Percentiles rank a stretch among this genome's conserved stretches.
Conservation (phyloP, 352 stramenopile species). For the Pythium brachiatum region DNA sequence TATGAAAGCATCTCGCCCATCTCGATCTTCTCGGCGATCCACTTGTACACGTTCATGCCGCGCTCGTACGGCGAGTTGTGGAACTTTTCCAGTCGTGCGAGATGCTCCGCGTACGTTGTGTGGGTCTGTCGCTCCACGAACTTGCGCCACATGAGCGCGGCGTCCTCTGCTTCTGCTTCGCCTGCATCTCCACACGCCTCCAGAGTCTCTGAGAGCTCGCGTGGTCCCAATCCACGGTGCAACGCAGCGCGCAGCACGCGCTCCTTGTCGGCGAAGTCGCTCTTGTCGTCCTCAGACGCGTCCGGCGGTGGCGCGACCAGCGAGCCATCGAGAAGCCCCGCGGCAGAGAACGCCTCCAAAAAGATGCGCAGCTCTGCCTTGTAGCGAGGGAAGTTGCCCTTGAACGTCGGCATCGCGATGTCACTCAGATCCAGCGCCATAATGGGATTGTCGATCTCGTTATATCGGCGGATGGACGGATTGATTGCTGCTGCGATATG, state of each 20-base stretch:
- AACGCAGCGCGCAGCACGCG: conserved; percentile 16
- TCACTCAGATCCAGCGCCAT: conserved; percentile 13
- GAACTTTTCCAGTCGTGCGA: conserved; percentile 18
- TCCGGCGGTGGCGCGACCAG: conserved; percentile 10
- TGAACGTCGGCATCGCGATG: conserved; percentile 18
- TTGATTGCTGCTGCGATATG: too few relatives aligned
- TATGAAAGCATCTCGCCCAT: conserved; percentile 22
- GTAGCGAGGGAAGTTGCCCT: conserved; percentile 23
- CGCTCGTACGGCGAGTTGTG: conserved; percentile 20
- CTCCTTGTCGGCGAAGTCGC: conserved; percentile 14
- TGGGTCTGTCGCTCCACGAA: conserved; percentile 21
- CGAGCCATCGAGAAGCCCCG: conserved; percentile 12
- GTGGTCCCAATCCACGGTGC: conserved; percentile 11
- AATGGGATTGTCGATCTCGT: not conserved
- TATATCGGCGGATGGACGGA: too few relatives aligned
- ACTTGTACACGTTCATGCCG: conserved; percentile 22
- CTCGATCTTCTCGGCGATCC: conserved; percentile 24
- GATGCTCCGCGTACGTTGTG: conserved; percentile 20
- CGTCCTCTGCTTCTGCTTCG: not conserved
- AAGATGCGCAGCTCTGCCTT: conserved; percentile 23
- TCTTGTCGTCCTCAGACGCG: conserved; percentile 12
- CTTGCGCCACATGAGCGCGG: conserved; percentile 13
- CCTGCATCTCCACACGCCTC: not conserved
- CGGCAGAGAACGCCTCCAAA: conserved; percentile 15
- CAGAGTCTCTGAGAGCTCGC: conserved; percentile 19